Base-by-base conservation (phyloP, 192 early-diverging fungal genomes). In the Allomyces macrogynus region DNA sequence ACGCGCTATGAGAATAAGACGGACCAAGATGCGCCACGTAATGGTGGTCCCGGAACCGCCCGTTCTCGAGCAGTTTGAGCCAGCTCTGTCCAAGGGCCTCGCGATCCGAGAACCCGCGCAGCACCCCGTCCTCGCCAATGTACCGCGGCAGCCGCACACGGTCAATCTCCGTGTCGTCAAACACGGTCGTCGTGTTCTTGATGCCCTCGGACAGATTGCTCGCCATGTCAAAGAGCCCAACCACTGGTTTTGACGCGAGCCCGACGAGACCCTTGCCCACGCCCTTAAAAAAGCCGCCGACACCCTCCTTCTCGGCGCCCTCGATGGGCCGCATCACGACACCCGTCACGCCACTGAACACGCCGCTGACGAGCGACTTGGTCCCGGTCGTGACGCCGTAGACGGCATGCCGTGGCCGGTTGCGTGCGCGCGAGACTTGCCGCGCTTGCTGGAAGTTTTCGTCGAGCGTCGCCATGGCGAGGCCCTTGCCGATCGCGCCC, bases 391-490 rank as follows among this genome's bases (percentile, higher is more conserved):
- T 85, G 0, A 98, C 82, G 20, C 95, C 95, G 61, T 84, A 86
- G 3, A 90, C 75, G 5, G 89, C 90, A 74, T 98, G 93, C 62
- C 84, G 85, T 24, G 95, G 95, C 11, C 85, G 79, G 73, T 98
- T 95, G 63, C 93, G 72, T 5, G 84, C 84, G 64, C 83, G 84
- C 26, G 77, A 76, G 68, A 95, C 77, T 23, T 90, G 81, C 66
- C 95, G 75, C 23, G 85, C 80, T 49, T 89, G 84, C 76, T 95
- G 92, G 73, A 87, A 97, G 60, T 82, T 73, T 67, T 82, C 85
- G 72, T 99, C 96, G 82, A 99, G 76, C 0, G 96, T 96, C 43
- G 92, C 93, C 16, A 88, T 89, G 0, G 96, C 88, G 27, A 98
- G 71, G 42, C 94, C 96, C 80, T 99, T 99, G 67, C 93, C 89